A percentile compares a stretch with the other conserved stretches of the same genome.
Evolutionary conservation across 164 flowering plant species (phyloP).

Genomic region (Vitis rupestris): DNA sequence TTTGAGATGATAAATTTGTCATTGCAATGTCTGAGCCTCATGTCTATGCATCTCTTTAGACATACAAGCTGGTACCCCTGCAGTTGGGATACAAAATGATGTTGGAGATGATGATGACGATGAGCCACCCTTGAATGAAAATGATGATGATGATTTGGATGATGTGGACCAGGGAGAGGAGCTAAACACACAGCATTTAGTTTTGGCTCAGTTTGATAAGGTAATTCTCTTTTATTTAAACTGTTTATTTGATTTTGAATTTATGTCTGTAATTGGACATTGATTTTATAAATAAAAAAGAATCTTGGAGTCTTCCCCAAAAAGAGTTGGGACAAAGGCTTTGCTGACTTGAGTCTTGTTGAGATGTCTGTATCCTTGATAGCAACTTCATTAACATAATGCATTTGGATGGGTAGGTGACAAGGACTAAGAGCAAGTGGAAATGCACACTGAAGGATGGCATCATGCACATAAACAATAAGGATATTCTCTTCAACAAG

Average conservation of each 20-base stretch:
- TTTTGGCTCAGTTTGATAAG: constrained; percentile 97
- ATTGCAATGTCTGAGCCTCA: not conserved
- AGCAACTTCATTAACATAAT: not conserved
- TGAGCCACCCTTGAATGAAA: constrained; percentile 78
- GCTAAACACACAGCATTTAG: constrained; percentile 75
- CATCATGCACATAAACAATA: constrained; percentile 82
- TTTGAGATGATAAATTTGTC: not conserved
- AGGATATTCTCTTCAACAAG: constrained; percentile 93
- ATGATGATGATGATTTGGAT: constrained; percentile 90
- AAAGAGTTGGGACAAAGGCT: too few relatives aligned
- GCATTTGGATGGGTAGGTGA: constrained; percentile 48
- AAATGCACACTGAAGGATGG: constrained; percentile 95
- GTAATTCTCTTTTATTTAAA: constrained; percentile 25
- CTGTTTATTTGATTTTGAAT: not conserved
- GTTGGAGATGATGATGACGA: constrained; percentile 68
- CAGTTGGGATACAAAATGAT: constrained; percentile 52
- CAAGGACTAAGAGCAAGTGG: constrained; percentile 96
- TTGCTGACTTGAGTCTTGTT: too few relatives aligned
- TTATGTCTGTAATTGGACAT: not conserved
- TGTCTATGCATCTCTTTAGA: constrained; percentile 33
- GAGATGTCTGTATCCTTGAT: too few relatives aligned
- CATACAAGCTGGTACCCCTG: constrained; percentile 63
- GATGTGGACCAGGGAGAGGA: constrained; percentile 86
- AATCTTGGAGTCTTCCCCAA: not conserved
- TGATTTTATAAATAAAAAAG: not conserved